These are phyloP conservation scores for Smithsoniella earleae DNA, from an alignment of 163 green algal species.

Conservation along the genomic window DNA sequence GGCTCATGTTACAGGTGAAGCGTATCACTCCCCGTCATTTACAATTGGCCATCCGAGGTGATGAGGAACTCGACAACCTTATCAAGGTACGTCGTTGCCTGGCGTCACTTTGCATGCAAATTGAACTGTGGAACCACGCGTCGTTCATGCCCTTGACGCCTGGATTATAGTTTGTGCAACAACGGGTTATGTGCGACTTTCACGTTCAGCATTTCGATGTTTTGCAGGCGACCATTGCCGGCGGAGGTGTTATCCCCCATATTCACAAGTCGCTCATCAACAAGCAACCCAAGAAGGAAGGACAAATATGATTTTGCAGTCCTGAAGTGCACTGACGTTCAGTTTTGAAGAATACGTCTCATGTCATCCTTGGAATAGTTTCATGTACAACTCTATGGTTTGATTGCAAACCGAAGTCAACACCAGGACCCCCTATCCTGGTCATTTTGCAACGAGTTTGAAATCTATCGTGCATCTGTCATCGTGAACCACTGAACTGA, in stretches of 20 bases:
- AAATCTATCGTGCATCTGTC: not conserved
- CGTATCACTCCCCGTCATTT: constrained; percentile 97
- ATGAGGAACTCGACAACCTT: constrained; percentile 97
- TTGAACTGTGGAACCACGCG: not conserved
- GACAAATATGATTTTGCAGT: constrained; percentile 15
- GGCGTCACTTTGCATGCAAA: not conserved
- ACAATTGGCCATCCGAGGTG: constrained; percentile 97
- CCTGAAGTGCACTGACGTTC: no score
- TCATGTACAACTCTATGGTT: not conserved
- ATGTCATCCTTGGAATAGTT: not conserved
- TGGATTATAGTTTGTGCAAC: no score
- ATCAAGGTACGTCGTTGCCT: constrained; percentile 74
- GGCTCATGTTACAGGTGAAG: constrained; percentile 80
- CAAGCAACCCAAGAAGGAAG: constrained; percentile 53
- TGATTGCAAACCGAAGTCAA: not conserved
- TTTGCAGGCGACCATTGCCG: constrained; percentile 92
- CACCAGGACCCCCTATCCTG: not conserved
- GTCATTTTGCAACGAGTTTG: not conserved
- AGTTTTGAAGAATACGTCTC: not conserved
- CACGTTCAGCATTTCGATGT: not conserved
- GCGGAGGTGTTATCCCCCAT: constrained; percentile 98
- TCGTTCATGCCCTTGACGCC: no score
- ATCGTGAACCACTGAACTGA: not conserved
- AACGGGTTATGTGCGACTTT: no score
- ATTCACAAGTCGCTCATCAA: constrained; percentile 99